Base-by-base conservation (phyloP, 306 rosid species). In the Cucurbita pepo region DNA sequence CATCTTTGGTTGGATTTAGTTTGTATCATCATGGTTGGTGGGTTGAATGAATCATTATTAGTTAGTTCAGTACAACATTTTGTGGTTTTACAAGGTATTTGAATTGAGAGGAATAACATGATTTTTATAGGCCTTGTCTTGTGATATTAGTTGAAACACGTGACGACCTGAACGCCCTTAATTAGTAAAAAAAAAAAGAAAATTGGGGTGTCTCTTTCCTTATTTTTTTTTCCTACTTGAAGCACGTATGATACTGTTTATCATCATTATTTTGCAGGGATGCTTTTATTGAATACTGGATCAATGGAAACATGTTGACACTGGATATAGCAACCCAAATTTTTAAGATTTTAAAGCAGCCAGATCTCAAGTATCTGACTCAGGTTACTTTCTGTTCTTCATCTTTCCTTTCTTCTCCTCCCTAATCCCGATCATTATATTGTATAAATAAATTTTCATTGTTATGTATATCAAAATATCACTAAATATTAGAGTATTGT, bases 321-420 rank as follows among this genome's bases (percentile, higher is more conserved):
- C 81, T 83, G 90, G 97, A 95, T 80, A 75, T 86, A 30, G 93
- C 93, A 64, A 85, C 97, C 67, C 99, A 95, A 78, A 86, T 95
- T 62, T 95, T 48, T 83, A 77, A 71, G 43, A 91, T 95, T 83
- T 83, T 95, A 73, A 91, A 95, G 85, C 95, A 91, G 80, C 93
- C 93, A 5, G 92, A 91, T 78, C 87, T 85, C 83, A 88, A 85
- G 30, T 84, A 85, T 80, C 91, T 95, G 57, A 85, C 90, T 56
- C 96, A 95, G 96, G 99, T 95, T 48, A 12, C 53, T 40, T 40
- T 40, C 43, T 40, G 43, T 40, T 40, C 43, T 40, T 40, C 4
- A 40, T 40, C 7, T 40, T 53, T 79, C 54, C 77, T 78, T 75
- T 63, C 30, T 41, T n/a, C 1, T 41, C 48, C 25, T 62, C 7